A percentile compares a stretch with the other conserved stretches of the same genome.
phyloP scores from a whole-genome alignment of 345 rosid species.

The Bruguiera sexangula region DNA sequence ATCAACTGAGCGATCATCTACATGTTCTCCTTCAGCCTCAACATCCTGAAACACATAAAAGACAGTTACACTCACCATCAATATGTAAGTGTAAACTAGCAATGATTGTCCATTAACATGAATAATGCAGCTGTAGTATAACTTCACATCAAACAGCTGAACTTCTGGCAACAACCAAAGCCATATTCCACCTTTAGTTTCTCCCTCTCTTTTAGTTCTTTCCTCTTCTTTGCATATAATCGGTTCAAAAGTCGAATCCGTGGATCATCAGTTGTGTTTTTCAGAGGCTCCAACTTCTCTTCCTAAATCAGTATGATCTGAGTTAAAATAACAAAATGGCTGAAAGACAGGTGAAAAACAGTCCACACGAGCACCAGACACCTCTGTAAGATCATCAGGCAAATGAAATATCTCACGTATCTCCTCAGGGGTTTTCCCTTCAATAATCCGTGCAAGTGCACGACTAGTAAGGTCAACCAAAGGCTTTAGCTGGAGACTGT shows the following conservation, averaged over 20 bases:
- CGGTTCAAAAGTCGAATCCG: constrained; percentile 80
- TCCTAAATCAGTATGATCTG: constrained; percentile 42
- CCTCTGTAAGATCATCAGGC: constrained; percentile 97
- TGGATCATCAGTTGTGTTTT: constrained; percentile 75
- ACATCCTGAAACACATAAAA: constrained; percentile 42
- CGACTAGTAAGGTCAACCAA: constrained; percentile 90
- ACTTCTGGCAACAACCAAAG: not conserved
- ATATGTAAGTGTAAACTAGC: not conserved
- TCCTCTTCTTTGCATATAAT: constrained; percentile 78
- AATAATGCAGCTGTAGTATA: not conserved
- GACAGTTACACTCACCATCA: not conserved
- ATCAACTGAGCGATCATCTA: constrained; percentile 84
- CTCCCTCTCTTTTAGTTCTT: constrained; percentile 75
- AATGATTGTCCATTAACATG: not conserved
- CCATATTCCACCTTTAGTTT: constrained; percentile 54
- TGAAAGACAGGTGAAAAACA: not conserved
- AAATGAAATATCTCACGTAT: constrained; percentile 92
- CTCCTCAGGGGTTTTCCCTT: constrained; percentile 86
- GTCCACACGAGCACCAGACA: constrained; percentile 27
- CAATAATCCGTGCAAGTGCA: constrained; percentile 78
- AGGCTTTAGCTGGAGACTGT: constrained; percentile 83
- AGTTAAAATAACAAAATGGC: constrained; percentile 2
- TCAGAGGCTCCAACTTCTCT: constrained; percentile 90
- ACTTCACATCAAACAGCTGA: not conserved
- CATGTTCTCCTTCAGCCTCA: constrained; percentile 66